These are phyloP conservation scores for Diddensiella caesifluorescens DNA, from an alignment of 805 yeast species.

Conservation along the genomic window DNA sequence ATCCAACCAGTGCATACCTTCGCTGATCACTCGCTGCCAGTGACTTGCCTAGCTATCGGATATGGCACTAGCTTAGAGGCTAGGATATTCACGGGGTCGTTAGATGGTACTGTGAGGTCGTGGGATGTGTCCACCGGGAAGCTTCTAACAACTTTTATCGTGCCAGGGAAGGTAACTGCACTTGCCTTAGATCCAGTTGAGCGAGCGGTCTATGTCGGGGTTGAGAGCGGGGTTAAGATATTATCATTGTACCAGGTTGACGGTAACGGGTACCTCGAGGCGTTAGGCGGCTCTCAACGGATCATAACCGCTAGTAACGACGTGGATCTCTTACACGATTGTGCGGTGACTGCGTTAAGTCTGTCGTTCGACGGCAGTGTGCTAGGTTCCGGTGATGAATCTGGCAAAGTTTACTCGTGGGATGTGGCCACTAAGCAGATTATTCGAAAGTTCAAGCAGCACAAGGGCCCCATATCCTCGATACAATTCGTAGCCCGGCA, in stretches of 20 bases:
- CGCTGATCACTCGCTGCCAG: constrained; percentile 41
- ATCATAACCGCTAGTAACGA: constrained; percentile 37
- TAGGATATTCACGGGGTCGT: constrained; percentile 61
- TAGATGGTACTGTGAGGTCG: constrained; percentile 69
- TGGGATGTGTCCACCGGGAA: constrained; percentile 48
- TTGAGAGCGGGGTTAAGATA: constrained; percentile 56
- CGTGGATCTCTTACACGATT: constrained; percentile 25
- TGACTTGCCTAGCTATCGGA: constrained; percentile 44
- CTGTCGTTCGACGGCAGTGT: constrained; percentile 71
- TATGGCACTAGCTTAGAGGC: constrained; percentile 55
- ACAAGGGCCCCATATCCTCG: constrained; percentile 22
- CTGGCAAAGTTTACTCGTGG: constrained; percentile 61
- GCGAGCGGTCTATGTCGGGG: constrained; percentile 67
- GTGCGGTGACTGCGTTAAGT: constrained; percentile 46
- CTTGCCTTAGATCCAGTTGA: constrained; percentile 73
- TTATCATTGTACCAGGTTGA: constrained; percentile 46
- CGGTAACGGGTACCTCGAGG: constrained; percentile 41
- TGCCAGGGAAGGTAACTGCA: constrained; percentile 51
- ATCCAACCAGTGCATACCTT: constrained; percentile 25
- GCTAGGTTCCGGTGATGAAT: constrained; percentile 65
- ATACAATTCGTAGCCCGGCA: constrained; percentile 15
- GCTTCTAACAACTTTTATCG: constrained; percentile 66
- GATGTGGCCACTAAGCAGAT: constrained; percentile 46
- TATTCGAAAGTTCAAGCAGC: constrained; percentile 24
- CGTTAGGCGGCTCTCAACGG: constrained; percentile 59